Percentiles rank a stretch among this genome's conserved stretches.
phyloP scores from a whole-genome alignment of 208 protist genomes.

The Acanthamoeba divionensis region DNA sequence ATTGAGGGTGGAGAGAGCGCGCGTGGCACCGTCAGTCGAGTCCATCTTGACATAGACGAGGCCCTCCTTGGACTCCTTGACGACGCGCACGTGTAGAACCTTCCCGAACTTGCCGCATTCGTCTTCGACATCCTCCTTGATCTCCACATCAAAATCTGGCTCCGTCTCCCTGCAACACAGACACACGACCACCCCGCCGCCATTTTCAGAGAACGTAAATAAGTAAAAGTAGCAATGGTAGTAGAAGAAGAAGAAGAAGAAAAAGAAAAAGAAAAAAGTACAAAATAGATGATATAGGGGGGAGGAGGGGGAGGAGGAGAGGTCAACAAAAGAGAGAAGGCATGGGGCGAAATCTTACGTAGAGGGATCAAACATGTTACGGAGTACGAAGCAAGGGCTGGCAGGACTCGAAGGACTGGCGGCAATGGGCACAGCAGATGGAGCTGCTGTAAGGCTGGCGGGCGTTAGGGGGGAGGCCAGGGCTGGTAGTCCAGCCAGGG shows the following conservation, averaged over 20 bases:
- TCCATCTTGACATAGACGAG: constrained; percentile 61
- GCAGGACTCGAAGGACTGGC: background rate
- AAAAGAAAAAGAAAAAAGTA: background rate
- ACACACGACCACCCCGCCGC: too few relatives aligned
- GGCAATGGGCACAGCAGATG: background rate
- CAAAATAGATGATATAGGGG: too few relatives aligned
- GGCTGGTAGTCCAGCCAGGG: background rate
- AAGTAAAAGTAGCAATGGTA: background rate
- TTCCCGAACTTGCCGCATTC: constrained; percentile 64
- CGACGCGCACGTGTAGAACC: constrained; percentile 42
- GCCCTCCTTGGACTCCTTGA: constrained; percentile 41
- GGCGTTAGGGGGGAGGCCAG: background rate
- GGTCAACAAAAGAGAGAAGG: too few relatives aligned
- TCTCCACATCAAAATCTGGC: constrained; percentile 63
- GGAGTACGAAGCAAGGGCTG: constrained; percentile 56
- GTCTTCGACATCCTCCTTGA: constrained; percentile 62
- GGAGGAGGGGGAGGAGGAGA: too few relatives aligned
- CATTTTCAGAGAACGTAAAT: background rate
- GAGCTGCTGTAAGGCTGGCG: background rate
- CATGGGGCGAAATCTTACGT: constrained; percentile 31
- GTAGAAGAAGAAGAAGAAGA: background rate
- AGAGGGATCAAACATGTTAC: constrained; percentile 73
- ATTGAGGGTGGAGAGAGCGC: background rate
- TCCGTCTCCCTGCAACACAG: constrained; percentile 34
- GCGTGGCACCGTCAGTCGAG: background rate